Evolutionary conservation across 768 basidiomycete genomes (phyloP).

Genomic region (Phallus indusiatus): DNA sequence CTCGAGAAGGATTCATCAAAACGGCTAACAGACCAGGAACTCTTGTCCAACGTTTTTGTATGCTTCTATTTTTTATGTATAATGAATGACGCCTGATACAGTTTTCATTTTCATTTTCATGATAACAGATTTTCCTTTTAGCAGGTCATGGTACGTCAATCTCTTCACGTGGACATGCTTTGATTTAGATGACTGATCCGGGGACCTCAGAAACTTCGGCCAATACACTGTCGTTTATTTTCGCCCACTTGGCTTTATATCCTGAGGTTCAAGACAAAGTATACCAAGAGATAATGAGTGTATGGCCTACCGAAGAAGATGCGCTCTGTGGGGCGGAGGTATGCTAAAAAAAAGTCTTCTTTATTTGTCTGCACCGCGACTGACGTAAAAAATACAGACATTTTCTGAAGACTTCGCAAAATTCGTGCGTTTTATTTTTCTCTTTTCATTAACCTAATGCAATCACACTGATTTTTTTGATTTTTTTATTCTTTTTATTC

Average conservation of each 20-base stretch:
- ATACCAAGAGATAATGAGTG: conserved; percentile 27
- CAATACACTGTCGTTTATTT: conserved; percentile 33
- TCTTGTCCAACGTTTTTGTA: conserved; percentile 42
- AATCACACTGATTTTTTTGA: not conserved
- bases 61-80: conserved; percentile 10
- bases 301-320: conserved; percentile 29
- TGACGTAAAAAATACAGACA: conserved; percentile 19
- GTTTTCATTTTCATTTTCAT: not conserved
- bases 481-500: too few species aligned
- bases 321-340: conserved; percentile 18
- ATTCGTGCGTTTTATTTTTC: conserved; percentile 21
- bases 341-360: conserved; percentile 12
- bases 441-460: not conserved
- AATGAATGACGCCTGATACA: not conserved
- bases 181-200: not conserved
- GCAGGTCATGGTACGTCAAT: conserved; percentile 36
- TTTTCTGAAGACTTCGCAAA: conserved; percentile 31
- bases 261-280: conserved; percentile 40
- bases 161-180: not conserved
- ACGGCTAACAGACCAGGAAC: conserved; percentile 33
- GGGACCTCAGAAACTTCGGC: conserved; percentile 35
- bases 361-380: not conserved
- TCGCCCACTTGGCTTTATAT: conserved; percentile 38
- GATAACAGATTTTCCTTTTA: conserved; percentile 32
- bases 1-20: conserved; percentile 21